Evolutionary conservation across 169 alveolate species (phyloP), one percentile per base, ranked within the genome.

Genomic region (Eimeria falciformis): DNA sequence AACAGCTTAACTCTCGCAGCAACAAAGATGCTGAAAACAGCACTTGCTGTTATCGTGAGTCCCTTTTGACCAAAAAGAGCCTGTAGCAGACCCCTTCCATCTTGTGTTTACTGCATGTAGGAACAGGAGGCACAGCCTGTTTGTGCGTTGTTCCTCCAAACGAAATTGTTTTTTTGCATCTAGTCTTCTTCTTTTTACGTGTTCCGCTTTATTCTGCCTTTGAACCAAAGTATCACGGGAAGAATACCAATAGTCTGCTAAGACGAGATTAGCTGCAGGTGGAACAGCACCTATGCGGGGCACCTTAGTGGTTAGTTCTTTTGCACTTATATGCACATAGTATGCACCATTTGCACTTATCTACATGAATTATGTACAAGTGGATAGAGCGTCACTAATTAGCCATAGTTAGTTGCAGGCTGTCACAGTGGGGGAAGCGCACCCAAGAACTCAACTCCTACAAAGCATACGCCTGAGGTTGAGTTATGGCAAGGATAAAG

Each of bases 41-140:
- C 81, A 9, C 81, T 68, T 27, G 81, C 33, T 68, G 50, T 33
- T 2, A 40, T 68, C 50, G 81, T 68, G 50, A 68, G 81, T 25
- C 5, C 7, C 14, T 9, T 12, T 5, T 68, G 11, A 0, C 23
- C 23, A 21, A 53, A 14, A 0, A 53, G 1, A 14, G 21, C 14
- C 14, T 3, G 3, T 53, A 53, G 21, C 21, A 3, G 21, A 53
- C 3, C 40, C 40, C 40, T 33, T 2, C 40, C 40, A 33, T 33
- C 2, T 33, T 33, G 40, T 33, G 40, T 33, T 33, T 33, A 33
- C 40, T 33, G 40, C 40, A 33, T 1, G 40, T 33, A 33, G 40
- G 40, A 33, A 33, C 21, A 53, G 21, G 21, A 53, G 23, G 21
- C 14, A 1, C 21, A 14, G 23, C 62, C 9, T 18, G 23, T 4